Conservation (phyloP, 2,329 filamentous ascomycete species). For the Alternaria atra region DNA sequence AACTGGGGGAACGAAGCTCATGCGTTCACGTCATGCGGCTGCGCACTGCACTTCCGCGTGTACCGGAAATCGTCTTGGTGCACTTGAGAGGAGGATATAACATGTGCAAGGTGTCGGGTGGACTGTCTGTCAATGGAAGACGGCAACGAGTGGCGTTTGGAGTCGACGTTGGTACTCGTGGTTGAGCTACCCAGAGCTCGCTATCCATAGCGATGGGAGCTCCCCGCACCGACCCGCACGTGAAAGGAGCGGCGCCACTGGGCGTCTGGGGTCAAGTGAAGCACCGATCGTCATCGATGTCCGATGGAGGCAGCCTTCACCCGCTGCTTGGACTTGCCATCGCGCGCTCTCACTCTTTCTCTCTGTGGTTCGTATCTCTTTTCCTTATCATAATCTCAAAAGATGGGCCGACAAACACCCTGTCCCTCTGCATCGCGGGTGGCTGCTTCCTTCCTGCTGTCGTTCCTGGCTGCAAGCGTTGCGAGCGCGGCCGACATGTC, state of each 20-base stretch:
- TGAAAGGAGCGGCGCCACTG: constrained; percentile 14
- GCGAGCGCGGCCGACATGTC: constrained; percentile 52
- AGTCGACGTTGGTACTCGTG: not conserved
- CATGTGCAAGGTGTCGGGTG: not conserved
- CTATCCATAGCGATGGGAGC: constrained; percentile 13
- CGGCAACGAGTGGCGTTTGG: constrained; percentile 4
- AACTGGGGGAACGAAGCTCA: constrained; percentile 30
- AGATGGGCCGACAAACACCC: constrained; percentile 39
- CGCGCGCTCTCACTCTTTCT: not conserved
- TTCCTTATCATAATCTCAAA: constrained; percentile 4
- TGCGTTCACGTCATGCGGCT: constrained; percentile 44
- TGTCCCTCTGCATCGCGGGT: constrained; percentile 68
- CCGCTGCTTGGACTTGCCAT: not conserved
- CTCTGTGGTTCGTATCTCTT: not conserved
- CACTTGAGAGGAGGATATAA: not conserved
- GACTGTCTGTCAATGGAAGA: not conserved
- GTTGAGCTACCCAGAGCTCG: not conserved
- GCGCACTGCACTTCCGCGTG: constrained; percentile 7
- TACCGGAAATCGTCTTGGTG: constrained; percentile 2
- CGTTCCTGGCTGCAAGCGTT: constrained; percentile 67
- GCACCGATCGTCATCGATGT: constrained; percentile 23
- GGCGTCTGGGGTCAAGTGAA: constrained; percentile 12
- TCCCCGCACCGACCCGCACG: constrained; percentile 20
- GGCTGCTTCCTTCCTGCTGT: constrained; percentile 70
- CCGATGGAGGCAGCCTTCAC: constrained; percentile 1